Evolutionary conservation across 75 land plant species (phyloP), one percentile per base, ranked within the genome.

Genomic region (Chamaecyparis obtusa): DNA sequence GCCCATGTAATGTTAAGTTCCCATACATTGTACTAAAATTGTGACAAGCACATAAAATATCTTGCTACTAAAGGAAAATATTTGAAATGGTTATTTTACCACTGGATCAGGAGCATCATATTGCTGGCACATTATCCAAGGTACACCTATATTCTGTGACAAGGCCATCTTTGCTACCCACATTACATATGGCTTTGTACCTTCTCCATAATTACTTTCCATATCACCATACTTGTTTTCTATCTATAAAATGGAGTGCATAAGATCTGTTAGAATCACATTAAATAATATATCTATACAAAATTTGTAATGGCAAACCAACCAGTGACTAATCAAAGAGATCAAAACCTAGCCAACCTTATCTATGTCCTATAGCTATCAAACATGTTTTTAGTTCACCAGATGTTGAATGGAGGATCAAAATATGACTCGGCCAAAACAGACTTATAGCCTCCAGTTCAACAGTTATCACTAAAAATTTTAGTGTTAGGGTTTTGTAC

Each of bases 91-190:
- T 83, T 2, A 6, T 92, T 49, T 91, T 88, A 97, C 99, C 41
- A 39, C 41, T 39, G 41, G 41, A 2, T 39, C 2, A 39, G 41
- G 41, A 39, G 41, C 41, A 39, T 39, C 41, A 39, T 39, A 39
- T 39, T 39, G 41, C 2, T 39, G 41, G 1, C 41, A 39, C 41
- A 96, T 96, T 15, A 96, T 96, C 98, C 98, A 96, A 41, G 98
- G 98, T 9, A 95, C 95, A 85, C 98, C 95, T 44, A 89, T 95
- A 87, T 95, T 90, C 64, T 92, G 92, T n/a, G 94, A 90, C 88
- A 93, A 83, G 35, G 98, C 98, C 96, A 95, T 96, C 33, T 86
- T 86, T 43, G 98, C 98, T 39, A 96, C 93, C 98, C 98, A 96
- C 91, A 89, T 86, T 44, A 93, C 92, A 91, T 96, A 96, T 75